Percentiles rank a stretch among this genome's conserved stretches.
Evolutionary conservation across 176 grass and related monocot species (phyloP).

Genomic region (Coix lacrymajobi): DNA sequence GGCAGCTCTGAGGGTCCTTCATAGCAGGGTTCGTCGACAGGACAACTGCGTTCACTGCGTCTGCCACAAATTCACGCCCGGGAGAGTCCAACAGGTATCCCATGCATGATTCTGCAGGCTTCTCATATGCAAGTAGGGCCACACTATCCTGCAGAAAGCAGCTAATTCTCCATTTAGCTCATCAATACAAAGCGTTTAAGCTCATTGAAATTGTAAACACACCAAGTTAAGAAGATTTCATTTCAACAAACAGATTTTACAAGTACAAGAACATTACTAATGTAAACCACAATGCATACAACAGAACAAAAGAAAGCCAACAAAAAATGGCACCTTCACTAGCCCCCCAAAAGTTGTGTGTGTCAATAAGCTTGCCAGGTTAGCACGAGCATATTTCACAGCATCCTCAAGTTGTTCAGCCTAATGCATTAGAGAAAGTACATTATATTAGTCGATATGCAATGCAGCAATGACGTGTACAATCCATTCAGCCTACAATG

Average conservation of each 20-base stretch:
- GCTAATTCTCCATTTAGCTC: slow-evolving; percentile 14
- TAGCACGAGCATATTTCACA: slow-evolving; percentile 64
- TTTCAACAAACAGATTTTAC: not conserved
- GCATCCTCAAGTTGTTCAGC: slow-evolving; percentile 68
- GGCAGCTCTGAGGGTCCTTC: slow-evolving; percentile 70
- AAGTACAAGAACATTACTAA: not conserved
- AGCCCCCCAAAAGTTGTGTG: slow-evolving; percentile 67
- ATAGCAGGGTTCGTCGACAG: slow-evolving; percentile 61
- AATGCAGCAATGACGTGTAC: not conserved
- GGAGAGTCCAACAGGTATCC: slow-evolving; percentile 75
- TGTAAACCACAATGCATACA: not conserved
- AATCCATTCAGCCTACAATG: not conserved
- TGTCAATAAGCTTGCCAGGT: slow-evolving; percentile 63
- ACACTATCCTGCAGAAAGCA: slow-evolving; percentile 53
- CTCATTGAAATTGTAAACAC: not conserved
- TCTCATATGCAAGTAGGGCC: slow-evolving; percentile 76
- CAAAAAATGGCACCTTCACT: slow-evolving; percentile 41
- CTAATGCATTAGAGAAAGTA: slow-evolving; percentile 34
- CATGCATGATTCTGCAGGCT: slow-evolving; percentile 59
- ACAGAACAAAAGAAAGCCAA: slow-evolving; percentile 10
- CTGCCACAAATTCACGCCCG: slow-evolving; percentile 80
- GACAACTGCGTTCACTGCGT: slow-evolving; percentile 78
- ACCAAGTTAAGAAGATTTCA: slow-evolving; percentile 15
- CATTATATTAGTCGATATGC: not conserved
- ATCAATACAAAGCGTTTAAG: not conserved